phyloP scores from a whole-genome alignment of 495 filamentous ascomycete genomes.

The Xylaria nigripes region DNA sequence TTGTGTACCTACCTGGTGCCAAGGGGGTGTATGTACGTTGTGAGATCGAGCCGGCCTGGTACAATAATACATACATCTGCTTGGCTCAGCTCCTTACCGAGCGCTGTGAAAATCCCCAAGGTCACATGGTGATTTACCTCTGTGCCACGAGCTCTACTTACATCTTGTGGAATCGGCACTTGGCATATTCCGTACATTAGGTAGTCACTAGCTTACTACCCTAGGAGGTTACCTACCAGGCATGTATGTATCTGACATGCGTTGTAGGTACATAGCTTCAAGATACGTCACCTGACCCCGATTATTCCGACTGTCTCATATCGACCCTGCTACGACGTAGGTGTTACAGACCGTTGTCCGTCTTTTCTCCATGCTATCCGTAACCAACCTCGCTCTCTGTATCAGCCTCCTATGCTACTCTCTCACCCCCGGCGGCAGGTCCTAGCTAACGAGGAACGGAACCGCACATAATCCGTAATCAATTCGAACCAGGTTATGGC shows the following conservation, averaged over 20 bases:
- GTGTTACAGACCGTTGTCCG: no score
- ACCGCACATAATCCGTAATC: neutral
- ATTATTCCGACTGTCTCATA: neutral
- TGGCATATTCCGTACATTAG: neutral
- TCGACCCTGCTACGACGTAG: neutral
- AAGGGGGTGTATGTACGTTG: neutral
- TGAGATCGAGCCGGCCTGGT: conserved; percentile 14
- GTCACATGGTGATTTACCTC: neutral
- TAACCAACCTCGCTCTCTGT: neutral
- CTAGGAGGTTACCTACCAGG: no score
- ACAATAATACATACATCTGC: no score
- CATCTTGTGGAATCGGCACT: neutral
- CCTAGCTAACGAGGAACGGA: neutral
- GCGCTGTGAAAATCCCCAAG: neutral
- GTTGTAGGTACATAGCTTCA: no score
- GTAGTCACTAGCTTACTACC: no score
- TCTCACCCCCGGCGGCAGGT: conserved; percentile 7
- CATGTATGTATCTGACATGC: neutral
- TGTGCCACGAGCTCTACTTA: neutral
- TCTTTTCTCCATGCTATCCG: neutral
- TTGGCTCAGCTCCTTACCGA: conserved; percentile 2
- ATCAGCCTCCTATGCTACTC: neutral
- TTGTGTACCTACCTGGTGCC: conserved; percentile 12
- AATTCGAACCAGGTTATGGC: neutral
- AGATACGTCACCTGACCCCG: conserved; percentile 9